Base-by-base conservation (phyloP, 2,329 filamentous ascomycete species). In the Verticillium klebahnii region DNA sequence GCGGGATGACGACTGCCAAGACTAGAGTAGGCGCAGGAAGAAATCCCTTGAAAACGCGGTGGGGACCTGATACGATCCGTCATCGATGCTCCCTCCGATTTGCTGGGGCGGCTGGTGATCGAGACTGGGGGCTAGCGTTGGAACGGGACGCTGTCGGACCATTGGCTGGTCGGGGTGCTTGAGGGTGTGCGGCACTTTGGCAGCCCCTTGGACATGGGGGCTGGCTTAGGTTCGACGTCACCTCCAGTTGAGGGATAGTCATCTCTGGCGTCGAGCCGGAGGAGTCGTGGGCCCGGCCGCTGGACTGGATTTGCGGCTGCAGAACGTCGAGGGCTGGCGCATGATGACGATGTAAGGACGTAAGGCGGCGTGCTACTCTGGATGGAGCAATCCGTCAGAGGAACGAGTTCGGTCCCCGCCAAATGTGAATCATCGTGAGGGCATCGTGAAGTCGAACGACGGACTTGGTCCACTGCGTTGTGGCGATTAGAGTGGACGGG, bases 1-100 rank as follows among this genome's bases (percentile, higher is more conserved):
- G 37, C 39, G 57, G 57, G 39, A 58, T 58, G 57, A 58, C 57
- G 57, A 52, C 15, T 58, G 57, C 57, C 57, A 58, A 58, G 57
- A 45, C 32, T 3, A 12, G 12, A 7, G 4, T 11, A 23, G 19
- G 45, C 19, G 19, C 8, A 52, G 45, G 45, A 52, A 25, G n/a
- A 52, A 23, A 23, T 52, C 45, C 45, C 45, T 52, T 52, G 45
- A 25, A 52, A 19, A 23, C n/a, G n/a, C 19, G n/a, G 45, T 52
- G 45, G 45, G 4, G 45, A 52, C 11, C 7, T 52, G 45, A 52
- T n/a, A 6, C 45, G 45, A 52, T 52, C 45, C 45, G 45, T 52
- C 45, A 23, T 52, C 7, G 6, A 52, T 19, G 45, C n/a, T 52
- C 45, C 9, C 45, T 52, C 45, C 45, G 45, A 52, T 52, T 52